Evolutionary conservation across 2,329 filamentous ascomycete genomes (phyloP).

Genomic region (Botryosphaeria agaves): DNA sequence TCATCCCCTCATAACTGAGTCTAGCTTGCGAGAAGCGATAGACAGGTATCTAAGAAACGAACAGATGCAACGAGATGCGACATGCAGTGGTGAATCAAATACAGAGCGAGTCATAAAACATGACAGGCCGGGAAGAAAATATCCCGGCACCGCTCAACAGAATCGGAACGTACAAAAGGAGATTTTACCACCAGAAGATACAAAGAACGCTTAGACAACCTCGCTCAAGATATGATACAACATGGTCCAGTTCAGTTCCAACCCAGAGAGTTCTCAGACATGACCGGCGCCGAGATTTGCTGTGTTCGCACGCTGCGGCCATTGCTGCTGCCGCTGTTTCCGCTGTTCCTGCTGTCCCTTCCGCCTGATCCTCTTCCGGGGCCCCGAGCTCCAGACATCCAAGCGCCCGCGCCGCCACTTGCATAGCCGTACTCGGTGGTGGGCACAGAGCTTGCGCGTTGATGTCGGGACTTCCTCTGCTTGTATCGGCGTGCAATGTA

Average conservation of each 20-base stretch:
- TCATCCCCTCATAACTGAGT: not conserved
- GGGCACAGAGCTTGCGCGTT: constrained; percentile 58
- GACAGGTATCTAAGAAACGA: not conserved
- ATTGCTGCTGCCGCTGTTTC: constrained; percentile 44
- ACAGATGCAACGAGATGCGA: not conserved
- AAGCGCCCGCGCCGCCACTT: constrained; percentile 25
- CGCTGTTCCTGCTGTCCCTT: constrained; percentile 19
- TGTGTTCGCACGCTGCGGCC: constrained; percentile 45
- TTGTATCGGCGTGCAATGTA: constrained; percentile 81
- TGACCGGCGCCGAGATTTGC: constrained; percentile 77
- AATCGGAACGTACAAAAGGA: not conserved
- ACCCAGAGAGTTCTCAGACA: constrained; percentile 84
- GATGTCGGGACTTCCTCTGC: constrained; percentile 63
- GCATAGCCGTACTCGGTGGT: constrained; percentile 44
- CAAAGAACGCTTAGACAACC: not conserved
- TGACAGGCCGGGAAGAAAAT: not conserved
- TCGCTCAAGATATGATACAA: not conserved
- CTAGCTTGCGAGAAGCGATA: not conserved
- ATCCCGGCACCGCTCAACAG: not conserved
- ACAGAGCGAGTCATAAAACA: not conserved
- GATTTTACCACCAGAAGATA: not conserved
- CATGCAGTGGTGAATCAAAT: not conserved
- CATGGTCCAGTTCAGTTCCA: constrained; percentile 53
- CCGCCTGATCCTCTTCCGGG: constrained; percentile 24
- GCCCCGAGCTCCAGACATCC: constrained; percentile 51